Conservation (phyloP, 805 yeast species). For the Wickerhamomyces kurtzmanii region DNA sequence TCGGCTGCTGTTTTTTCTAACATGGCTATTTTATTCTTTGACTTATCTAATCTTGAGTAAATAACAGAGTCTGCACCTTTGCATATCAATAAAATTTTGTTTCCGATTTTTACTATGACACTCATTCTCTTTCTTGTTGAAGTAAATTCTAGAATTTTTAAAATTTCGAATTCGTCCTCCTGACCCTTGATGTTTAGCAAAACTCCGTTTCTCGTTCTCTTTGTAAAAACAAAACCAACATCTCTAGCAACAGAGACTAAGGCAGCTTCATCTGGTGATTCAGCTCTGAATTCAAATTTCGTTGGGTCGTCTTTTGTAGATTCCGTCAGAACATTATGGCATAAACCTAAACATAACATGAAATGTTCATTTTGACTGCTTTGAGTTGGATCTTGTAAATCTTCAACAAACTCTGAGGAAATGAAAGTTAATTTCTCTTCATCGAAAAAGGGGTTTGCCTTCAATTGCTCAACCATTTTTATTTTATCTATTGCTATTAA, state of each 20-base stretch:
- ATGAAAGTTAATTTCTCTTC: constrained; percentile 59
- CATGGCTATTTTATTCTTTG: constrained; percentile 32
- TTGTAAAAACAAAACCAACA: constrained; percentile 61
- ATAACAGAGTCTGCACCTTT: constrained; percentile 83
- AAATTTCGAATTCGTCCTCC: constrained; percentile 56
- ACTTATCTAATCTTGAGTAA: constrained; percentile 45
- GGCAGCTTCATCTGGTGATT: constrained; percentile 87
- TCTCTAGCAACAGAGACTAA: constrained; percentile 74
- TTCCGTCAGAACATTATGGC: constrained; percentile 75
- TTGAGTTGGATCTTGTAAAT: constrained; percentile 43
- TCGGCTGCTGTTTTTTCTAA: constrained; percentile 59
- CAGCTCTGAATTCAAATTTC: constrained; percentile 55
- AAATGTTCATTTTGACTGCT: constrained; percentile 54
- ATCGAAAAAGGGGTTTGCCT: constrained; percentile 28
- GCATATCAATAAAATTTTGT: constrained; percentile 54
- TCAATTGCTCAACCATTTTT: constrained; percentile 41
- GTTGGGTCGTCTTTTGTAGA: constrained; percentile 48
- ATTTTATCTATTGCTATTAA: constrained; percentile 44
- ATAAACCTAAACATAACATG: constrained; percentile 64
- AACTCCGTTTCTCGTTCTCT: constrained; percentile 59
- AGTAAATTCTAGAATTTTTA: constrained; percentile 65
- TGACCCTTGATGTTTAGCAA: constrained; percentile 59
- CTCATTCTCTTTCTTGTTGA: constrained; percentile 86
- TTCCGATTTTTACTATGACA: constrained; percentile 57
- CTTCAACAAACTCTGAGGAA: constrained; percentile 53